Percentiles rank a stretch among this genome's conserved stretches.
These are phyloP conservation scores for Wickerhamiella sergipiensis DNA, from an alignment of 805 yeast species.

Conservation along the genomic window DNA sequence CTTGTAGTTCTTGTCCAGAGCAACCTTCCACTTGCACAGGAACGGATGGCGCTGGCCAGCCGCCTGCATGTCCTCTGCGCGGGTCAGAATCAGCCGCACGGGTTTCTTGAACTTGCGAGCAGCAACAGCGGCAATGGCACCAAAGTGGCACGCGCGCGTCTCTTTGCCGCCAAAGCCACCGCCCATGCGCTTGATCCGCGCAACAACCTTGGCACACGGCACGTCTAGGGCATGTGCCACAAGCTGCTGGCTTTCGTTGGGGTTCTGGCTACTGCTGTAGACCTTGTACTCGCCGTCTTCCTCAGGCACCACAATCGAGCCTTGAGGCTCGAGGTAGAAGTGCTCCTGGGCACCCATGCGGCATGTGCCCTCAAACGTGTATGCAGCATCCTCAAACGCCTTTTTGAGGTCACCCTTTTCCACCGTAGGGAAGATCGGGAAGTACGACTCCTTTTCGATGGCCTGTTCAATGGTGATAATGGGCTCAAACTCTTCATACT, in stretches of 20 bases:
- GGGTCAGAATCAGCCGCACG: constrained; percentile 29
- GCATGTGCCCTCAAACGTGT: constrained; percentile 28
- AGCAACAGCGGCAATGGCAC: constrained; percentile 30
- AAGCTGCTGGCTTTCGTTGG: constrained; percentile 31
- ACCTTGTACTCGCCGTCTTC: constrained; percentile 35
- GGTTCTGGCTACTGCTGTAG: constrained; percentile 33
- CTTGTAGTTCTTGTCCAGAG: constrained; percentile 29
- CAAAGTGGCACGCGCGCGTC: constrained; percentile 28
- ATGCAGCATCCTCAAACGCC: constrained; percentile 24
- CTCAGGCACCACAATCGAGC: constrained; percentile 30
- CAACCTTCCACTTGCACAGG: constrained; percentile 30
- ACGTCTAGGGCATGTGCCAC: constrained; percentile 33
- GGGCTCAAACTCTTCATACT: constrained; percentile 29
- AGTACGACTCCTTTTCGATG: constrained; percentile 28
- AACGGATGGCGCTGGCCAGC: constrained; percentile 38
- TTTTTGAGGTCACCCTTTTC: constrained; percentile 30
- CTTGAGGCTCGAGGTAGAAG: constrained; percentile 36
- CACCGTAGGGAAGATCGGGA: constrained; percentile 25
- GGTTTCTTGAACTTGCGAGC: constrained; percentile 33
- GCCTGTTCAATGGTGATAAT: constrained; percentile 34
- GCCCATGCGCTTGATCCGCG: constrained; percentile 32
- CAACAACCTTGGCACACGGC: constrained; percentile 30
- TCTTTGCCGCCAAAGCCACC: constrained; percentile 42
- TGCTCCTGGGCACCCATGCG: constrained; percentile 38
- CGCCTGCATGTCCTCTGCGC: constrained; percentile 34